Base-by-base conservation (phyloP, 73 alveolate genomes). In the Paramecium caudatum region DNA sequence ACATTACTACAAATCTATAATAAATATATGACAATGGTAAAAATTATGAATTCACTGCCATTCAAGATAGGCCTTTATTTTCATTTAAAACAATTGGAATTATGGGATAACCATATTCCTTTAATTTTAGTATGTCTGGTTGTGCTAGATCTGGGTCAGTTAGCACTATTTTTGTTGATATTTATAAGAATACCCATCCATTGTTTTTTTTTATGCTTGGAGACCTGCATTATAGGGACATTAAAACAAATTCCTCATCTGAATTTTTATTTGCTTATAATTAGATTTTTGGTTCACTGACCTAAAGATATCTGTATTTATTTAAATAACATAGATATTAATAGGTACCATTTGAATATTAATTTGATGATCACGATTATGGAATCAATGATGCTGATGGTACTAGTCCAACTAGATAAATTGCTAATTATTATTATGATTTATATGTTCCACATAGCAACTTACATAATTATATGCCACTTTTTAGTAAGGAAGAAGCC, bases 311-410 rank as follows among this genome's bases (percentile, higher is more conserved):
- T 41, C 32, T 74, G 69, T 74, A 68, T 12, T 13, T 55, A 5
- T 0, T 34, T 5, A 5, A 68, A 34, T 68, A 17, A 10, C 30
- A 16, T 16, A 30, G 84, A 68, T 68, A 74, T 74, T n/a, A 74
- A 43, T 74, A 74, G 32, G 68, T 45, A 3, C 69, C 88, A 3
- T 15, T 74, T 0, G 88, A 74, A 74, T 74, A 74, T 74, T 34
- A 74, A 74, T 74, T 74, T 74, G 68, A 74, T 43, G 88, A 37
- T 43, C 87, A 70, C 37, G 87, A 70, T 34, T 70, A 32, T 37
- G 87, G 87, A 2, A 41, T 15, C 10, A 70, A 70, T 36, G 87
- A 70, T 36, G 87, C 87, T 39, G 87, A 70, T 34, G 61, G 65
- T n/a, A 70, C 63, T 2, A 23, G 49, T 16, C 61, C 65, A 17